A percentile compares a stretch with the other conserved stretches of the same genome.
These are phyloP conservation scores for Phytophthora palmivora DNA, from an alignment of 352 stramenopile genomes.

Conservation along the genomic window DNA sequence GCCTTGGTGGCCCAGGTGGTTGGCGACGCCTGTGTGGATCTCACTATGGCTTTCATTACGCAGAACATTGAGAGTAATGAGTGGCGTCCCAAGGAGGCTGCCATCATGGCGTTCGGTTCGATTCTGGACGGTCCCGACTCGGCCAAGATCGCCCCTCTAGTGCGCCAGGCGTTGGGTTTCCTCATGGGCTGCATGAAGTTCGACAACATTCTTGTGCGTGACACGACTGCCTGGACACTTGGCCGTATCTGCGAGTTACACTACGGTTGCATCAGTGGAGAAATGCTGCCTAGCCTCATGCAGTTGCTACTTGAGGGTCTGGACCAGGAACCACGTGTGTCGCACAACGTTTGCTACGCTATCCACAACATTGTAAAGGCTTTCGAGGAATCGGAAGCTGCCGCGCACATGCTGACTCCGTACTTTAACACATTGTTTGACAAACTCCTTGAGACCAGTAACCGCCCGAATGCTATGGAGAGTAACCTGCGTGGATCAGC, in stretches of 20 bases:
- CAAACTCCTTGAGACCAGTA: slow-evolving; percentile 92
- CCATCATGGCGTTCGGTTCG: slow-evolving; percentile 97
- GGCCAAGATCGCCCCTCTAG: slow-evolving; percentile 91
- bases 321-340: slow-evolving; percentile 90
- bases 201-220: slow-evolving; percentile 92
- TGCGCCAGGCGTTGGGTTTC: slow-evolving; percentile 94
- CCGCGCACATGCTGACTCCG: slow-evolving; percentile 90
- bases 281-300: slow-evolving; percentile 92
- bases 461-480: slow-evolving; percentile 89
- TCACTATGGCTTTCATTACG: slow-evolving; percentile 95
- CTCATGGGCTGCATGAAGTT: slow-evolving; percentile 94
- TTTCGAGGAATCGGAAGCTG: slow-evolving; percentile 83
- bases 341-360: slow-evolving; percentile 95
- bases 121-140: slow-evolving; percentile 94
- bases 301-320: slow-evolving; percentile 88
- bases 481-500: slow-evolving; percentile 91
- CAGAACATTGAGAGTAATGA: slow-evolving; percentile 95
- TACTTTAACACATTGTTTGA: slow-evolving; percentile 94
- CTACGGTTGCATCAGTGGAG: slow-evolving; percentile 87
- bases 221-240: slow-evolving; percentile 97
- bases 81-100: slow-evolving; percentile 96
- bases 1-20: slow-evolving; percentile 93
- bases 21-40: slow-evolving; percentile 91
- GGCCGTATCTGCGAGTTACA: slow-evolving; percentile 96
- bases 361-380: slow-evolving; percentile 97